phyloP scores from a whole-genome alignment of 129 eudicot genomes.

The Helianthus tuberosus region DNA sequence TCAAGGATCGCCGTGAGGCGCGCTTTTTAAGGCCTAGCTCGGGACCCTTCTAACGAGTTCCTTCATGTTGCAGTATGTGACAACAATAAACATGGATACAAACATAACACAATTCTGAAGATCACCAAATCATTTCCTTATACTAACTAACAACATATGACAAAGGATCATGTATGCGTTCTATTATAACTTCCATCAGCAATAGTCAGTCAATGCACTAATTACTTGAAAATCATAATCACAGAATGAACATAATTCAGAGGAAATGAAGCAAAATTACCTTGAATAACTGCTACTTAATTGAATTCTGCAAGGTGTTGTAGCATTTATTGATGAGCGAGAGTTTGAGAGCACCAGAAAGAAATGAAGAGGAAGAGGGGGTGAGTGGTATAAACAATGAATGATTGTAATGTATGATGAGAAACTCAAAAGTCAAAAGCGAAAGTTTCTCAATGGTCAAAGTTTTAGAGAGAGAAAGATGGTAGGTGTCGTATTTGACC shows the following conservation, averaged over 20 bases:
- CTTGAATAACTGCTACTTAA: conserved; percentile 5
- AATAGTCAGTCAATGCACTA: conserved; percentile 22
- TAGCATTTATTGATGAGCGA: neutral
- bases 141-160: neutral
- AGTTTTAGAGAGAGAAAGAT: neutral
- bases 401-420: too few relatives aligned
- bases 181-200: conserved; percentile 8
- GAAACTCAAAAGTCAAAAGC: conserved; percentile 26
- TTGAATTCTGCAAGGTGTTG: neutral
- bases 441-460: neutral
- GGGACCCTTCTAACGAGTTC: neutral
- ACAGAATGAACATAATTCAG: neutral
- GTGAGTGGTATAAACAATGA: neutral
- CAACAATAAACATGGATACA: too few relatives aligned
- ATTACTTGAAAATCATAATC: conserved; percentile 16
- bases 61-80: too few relatives aligned
- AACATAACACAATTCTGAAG: neutral
- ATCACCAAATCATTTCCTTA: neutral
- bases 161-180: conserved; percentile 6
- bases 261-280: conserved; percentile 22
- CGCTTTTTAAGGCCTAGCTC: too few relatives aligned
- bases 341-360: neutral
- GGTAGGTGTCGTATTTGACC: conserved; percentile 37
- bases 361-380: neutral
- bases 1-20: too few relatives aligned